Evolutionary conservation across 768 basidiomycete species (phyloP).

Genomic region (Suillus subaureus): DNA sequence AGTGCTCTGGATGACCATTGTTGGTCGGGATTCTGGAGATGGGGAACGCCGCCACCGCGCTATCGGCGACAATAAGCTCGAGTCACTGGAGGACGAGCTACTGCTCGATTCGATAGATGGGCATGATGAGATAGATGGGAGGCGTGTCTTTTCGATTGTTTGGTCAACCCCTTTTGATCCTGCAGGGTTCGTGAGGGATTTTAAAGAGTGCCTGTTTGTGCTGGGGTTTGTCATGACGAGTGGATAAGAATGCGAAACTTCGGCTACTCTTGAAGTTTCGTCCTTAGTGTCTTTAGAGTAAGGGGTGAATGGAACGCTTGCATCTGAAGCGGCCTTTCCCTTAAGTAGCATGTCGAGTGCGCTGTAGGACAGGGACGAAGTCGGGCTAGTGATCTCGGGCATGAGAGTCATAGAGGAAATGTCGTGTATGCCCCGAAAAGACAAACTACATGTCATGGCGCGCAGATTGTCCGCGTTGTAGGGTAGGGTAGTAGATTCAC

Average conservation of each 20-base stretch:
- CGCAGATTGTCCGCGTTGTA: slow-evolving; percentile 37
- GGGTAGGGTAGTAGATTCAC: slow-evolving; percentile 23
- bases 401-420: slow-evolving; percentile 24
- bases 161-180: slow-evolving; percentile 26
- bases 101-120: slow-evolving; percentile 27
- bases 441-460: slow-evolving; percentile 28
- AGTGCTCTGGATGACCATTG: slow-evolving; percentile 47
- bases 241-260: slow-evolving; percentile 6
- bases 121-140: slow-evolving; percentile 32
- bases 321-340: slow-evolving; percentile 24
- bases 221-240: slow-evolving; percentile 26
- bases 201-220: slow-evolving; percentile 33
- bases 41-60: slow-evolving; percentile 34
- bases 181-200: slow-evolving; percentile 29
- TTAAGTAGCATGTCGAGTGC: slow-evolving; percentile 37
- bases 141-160: slow-evolving; percentile 29
- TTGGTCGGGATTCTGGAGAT: slow-evolving; percentile 39
- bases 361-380: slow-evolving; percentile 34
- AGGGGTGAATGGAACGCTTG: slow-evolving; percentile 11
- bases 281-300: slow-evolving; percentile 18
- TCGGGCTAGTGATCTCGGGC: slow-evolving; percentile 28
- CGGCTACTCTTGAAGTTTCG: slow-evolving; percentile 21
- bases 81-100: slow-evolving; percentile 20
- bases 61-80: slow-evolving; percentile 29
- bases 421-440: slow-evolving; percentile 26